Evolutionary conservation across 768 basidiomycete genomes (phyloP).

Genomic region (Rhodosporidiobolus odoratus): DNA sequence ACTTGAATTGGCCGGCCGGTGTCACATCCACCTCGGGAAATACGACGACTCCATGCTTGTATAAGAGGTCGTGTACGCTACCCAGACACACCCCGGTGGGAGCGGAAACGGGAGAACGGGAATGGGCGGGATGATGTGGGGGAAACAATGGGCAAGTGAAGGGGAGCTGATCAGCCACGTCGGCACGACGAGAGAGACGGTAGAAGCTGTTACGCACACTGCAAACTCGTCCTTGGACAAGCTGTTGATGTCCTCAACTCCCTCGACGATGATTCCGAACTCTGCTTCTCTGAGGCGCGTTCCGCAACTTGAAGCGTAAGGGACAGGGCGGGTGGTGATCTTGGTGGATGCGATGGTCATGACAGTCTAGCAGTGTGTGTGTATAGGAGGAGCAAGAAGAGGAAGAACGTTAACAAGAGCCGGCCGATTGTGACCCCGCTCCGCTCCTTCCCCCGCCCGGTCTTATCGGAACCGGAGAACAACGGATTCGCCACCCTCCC

Average conservation of each 20-base stretch:
- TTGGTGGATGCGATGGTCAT: background rate
- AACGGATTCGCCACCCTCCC: no score
- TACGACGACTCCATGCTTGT: slow-evolving; percentile 39
- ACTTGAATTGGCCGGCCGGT: slow-evolving; percentile 17
- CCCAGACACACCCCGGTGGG: no score
- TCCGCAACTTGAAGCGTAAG: slow-evolving; percentile 8
- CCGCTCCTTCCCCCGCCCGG: no score
- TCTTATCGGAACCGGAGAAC: no score
- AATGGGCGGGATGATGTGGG: background rate
- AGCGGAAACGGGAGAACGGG: background rate
- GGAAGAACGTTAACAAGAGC: no score
- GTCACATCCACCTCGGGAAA: slow-evolving; percentile 35
- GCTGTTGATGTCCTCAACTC: slow-evolving; percentile 32
- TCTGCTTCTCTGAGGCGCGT: slow-evolving; percentile 4
- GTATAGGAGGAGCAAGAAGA: background rate
- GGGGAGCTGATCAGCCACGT: background rate
- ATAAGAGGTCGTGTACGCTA: slow-evolving; percentile 37
- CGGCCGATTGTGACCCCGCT: no score
- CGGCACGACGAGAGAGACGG: background rate
- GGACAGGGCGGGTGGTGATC: slow-evolving; percentile 15
- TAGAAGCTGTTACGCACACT: background rate
- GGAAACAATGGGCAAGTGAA: background rate
- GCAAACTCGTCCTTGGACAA: slow-evolving; percentile 12
- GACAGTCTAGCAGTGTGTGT: no score
- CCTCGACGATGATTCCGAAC: slow-evolving; percentile 28